These are phyloP conservation scores for Decorospora gaudefroyi DNA, from an alignment of 2,329 filamentous ascomycete genomes.

Conservation along the genomic window DNA sequence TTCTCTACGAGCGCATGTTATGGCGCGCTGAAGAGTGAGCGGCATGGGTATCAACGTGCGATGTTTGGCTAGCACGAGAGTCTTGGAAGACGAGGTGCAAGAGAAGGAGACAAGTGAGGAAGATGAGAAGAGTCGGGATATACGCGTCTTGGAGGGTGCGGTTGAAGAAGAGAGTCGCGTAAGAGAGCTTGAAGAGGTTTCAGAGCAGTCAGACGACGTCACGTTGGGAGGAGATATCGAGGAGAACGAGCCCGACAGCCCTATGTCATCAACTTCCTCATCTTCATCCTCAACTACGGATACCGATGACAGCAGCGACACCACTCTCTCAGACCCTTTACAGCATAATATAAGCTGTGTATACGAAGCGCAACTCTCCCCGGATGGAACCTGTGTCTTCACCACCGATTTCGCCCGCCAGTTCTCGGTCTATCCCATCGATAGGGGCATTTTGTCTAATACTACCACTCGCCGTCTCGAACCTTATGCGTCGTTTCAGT, in stretches of 20 bases:
- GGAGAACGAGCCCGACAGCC: not conserved
- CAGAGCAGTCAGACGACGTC: not conserved
- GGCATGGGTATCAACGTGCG: slow-evolving; percentile 18
- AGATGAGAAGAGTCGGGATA: not conserved
- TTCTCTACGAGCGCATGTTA: not conserved
- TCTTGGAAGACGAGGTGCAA: slow-evolving; percentile 3
- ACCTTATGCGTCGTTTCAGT: slow-evolving; percentile 54
- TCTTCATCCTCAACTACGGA: slow-evolving; percentile 9
- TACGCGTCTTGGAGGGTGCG: not conserved
- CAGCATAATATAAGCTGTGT: slow-evolving; percentile 29
- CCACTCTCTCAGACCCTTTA: not conserved
- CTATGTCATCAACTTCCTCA: not conserved
- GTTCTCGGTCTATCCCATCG: slow-evolving; percentile 55
- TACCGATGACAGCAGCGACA: slow-evolving; percentile 1
- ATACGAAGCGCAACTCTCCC: slow-evolving; percentile 40
- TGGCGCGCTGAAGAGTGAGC: slow-evolving; percentile 22
- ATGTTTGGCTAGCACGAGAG: slow-evolving; percentile 30
- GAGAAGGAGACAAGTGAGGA: not conserved
- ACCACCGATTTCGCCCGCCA: slow-evolving; percentile 59
- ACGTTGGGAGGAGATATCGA: not conserved
- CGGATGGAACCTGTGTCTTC: slow-evolving; percentile 63
- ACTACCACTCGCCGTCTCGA: slow-evolving; percentile 36
- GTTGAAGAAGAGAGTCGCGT: too few relatives aligned
- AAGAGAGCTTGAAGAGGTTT: not conserved
- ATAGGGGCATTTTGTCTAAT: slow-evolving; percentile 15